phyloP scores from a whole-genome alignment of 2,329 filamentous ascomycete genomes.

The Cordyceps militaris region DNA sequence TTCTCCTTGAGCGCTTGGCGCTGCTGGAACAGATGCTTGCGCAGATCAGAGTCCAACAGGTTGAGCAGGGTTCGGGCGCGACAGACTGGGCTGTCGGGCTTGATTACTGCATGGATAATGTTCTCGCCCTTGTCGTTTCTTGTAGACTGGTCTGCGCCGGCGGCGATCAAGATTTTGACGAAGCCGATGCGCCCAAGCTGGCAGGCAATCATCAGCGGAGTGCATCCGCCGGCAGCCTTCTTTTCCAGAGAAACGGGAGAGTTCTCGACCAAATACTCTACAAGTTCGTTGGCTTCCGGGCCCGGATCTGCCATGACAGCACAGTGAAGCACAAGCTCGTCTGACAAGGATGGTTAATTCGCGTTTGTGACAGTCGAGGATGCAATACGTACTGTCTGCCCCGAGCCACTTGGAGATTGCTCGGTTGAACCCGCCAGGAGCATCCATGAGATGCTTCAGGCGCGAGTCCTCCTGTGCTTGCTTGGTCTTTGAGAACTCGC shows the following conservation, averaged over 20 bases:
- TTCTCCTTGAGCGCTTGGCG: conserved; percentile 44
- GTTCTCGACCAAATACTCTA: conserved; percentile 59
- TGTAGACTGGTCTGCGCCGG: conserved; percentile 61
- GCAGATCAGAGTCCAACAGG: conserved; percentile 50
- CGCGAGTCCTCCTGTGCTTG: conserved; percentile 53
- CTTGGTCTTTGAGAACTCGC: conserved; percentile 57
- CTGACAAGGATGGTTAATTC: background rate
- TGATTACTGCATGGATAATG: conserved; percentile 54
- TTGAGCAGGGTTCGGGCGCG: conserved; percentile 43
- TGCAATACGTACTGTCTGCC: conserved; percentile 45
- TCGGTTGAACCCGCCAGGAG: conserved; percentile 55
- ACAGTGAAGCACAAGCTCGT: conserved; percentile 59
- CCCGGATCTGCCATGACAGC: conserved; percentile 44
- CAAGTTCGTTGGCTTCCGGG: conserved; percentile 41
- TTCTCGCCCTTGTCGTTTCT: conserved; percentile 59
- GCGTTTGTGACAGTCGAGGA: background rate
- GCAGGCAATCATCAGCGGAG: conserved; percentile 64
- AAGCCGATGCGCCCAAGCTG: conserved; percentile 45
- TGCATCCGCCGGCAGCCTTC: conserved; percentile 51
- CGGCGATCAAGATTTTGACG: conserved; percentile 55
- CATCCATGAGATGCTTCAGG: conserved; percentile 53
- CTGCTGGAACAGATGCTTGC: conserved; percentile 52
- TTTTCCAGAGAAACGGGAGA: conserved; percentile 56
- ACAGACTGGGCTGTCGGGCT: conserved; percentile 24
- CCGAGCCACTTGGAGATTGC: conserved; percentile 56